Evolutionary conservation across 352 stramenopile species (phyloP), one percentile per base, ranked within the genome.

Genomic region (Pythium insidiosum): DNA sequence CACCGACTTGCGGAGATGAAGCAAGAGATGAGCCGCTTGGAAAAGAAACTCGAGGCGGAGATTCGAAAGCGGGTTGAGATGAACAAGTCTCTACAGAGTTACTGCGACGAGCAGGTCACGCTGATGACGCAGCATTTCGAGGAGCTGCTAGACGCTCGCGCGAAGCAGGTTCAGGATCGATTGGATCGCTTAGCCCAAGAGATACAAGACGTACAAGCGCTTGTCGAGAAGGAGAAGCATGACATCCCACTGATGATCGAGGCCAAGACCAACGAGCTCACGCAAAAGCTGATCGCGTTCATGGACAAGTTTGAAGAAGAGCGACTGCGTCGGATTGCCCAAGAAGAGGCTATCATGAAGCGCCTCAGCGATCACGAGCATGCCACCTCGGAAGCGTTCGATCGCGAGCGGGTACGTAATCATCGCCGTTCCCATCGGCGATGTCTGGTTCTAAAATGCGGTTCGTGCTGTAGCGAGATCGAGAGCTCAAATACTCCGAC

Each of bases 11-110:
- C 88, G 9, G 81, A 97, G 61, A 89, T 98, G 59, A 78, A 81
- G 34, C 81, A 96, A 21, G 83, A 97, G 56, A 95, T 97, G 67
- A 80, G 61, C 38, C 72, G 80, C 0, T 59, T 97, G 9, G 91
- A 98, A 65, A 60, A 82, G 53, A 89, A 91, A 10, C 68, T 97
- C n/a, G 80, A 94, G 22, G 77, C 83, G 5, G 89, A 97, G 70
- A 94, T 90, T 38, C 95, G 95, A 63, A 86, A 95, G 55, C 85
- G 93, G n/a, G 73, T 97, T 20, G 87, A 97, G 63, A 95, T 95
- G 63, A 97, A 94, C 56, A 95, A 96, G 50, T 88, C 75, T 43
- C 59, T 98, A 18, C 78, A 97, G 52, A 83, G 84, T 38, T 85
- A 88, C 38, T 96, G 87, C 49, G 85, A 90, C 38, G 74, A 95